Percentiles rank a stretch among this genome's conserved stretches.
These are phyloP conservation scores for Anisodus acutangulus DNA, from an alignment of 257 asterid genomes.

Conservation along the genomic window DNA sequence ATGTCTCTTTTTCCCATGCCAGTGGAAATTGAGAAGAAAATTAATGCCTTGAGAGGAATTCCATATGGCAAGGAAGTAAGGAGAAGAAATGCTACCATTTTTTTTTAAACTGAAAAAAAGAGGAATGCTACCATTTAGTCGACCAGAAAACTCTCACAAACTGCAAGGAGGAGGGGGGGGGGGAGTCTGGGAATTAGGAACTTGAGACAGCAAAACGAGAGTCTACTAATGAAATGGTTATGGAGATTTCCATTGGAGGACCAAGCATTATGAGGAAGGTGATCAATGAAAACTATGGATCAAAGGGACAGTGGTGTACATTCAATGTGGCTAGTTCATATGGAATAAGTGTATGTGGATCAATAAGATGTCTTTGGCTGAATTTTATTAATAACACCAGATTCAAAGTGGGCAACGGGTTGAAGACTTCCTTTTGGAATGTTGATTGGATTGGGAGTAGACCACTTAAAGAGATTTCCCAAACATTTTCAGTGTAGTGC, in stretches of 20 bases:
- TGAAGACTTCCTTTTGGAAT: neutral
- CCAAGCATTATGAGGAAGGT: neutral
- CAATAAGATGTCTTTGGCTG: neutral
- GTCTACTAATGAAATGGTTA: neutral
- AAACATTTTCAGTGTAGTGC: slow-evolving; percentile 5
- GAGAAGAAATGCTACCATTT: neutral
- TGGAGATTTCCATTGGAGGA: neutral
- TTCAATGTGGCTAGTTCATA: neutral
- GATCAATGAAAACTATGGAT: neutral
- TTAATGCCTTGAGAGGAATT: slow-evolving; percentile 18
- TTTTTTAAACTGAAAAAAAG: too few species aligned
- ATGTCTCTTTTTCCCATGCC: neutral
- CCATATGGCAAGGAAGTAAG: neutral
- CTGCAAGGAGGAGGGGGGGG: neutral
- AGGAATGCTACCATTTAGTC: neutral
- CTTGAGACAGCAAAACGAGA: neutral
- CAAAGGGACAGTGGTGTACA: neutral
- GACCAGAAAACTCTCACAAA: neutral
- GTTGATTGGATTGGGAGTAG: neutral
- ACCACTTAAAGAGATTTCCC: neutral
- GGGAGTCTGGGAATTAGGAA: neutral
- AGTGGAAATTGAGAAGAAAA: neutral
- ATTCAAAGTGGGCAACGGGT: slow-evolving; percentile 13
- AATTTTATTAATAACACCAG: neutral
- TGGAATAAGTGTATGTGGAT: neutral